Base-by-base conservation (phyloP, 371 early-diverging fungal genomes). In the Umbelopsis sp. region DNA sequence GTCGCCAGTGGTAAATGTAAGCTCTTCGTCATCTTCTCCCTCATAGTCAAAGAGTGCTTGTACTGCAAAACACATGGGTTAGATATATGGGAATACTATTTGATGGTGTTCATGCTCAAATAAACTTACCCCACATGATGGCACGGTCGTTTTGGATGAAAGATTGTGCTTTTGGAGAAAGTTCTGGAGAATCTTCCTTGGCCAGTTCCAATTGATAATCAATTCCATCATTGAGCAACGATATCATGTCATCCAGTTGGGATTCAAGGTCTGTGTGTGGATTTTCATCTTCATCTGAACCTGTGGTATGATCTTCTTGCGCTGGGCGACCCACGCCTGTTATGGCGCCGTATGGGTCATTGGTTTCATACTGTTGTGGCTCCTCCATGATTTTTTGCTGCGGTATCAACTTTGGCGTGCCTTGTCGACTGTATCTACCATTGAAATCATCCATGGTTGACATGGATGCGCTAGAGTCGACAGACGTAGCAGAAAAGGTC, bases 1-100 rank as follows among this genome's bases (percentile, higher is more conserved):
- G 74, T 89, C 89, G 38, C 88, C 88, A 8, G 79, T 73, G 48
- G 77, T 67, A n/a, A 90, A 77, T 66, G 72, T 82, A 65, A 90
- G 67, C 70, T 90, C 91, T 75, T 90, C 91, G 20, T 79, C 77
- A 66, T 84, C 80, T 68, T 75, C 70, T 24, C 78, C 79, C 68
- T 66, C 75, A 67, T 86, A 87, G 32, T 71, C 75, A 57, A 79
- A 78, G 67, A 78, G 76, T 5, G 69, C 74, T 51, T 51, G 44
- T 14, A 53, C 67, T 66, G 44, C 14, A 66, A 5, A 29, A 7
- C 25, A 11, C 22, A 22, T 22, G 22, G 22, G 22, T 22, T 22
- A 22, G 22, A 22, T 22, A 22, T 22, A 22, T 22, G 22, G 22
- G 22, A 22, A 22, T 22, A 22, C 22, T 22, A 22, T 22, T 0